Evolutionary conservation across 139 green algal genomes (phyloP).

Genomic region (Penium margaritaceum): DNA sequence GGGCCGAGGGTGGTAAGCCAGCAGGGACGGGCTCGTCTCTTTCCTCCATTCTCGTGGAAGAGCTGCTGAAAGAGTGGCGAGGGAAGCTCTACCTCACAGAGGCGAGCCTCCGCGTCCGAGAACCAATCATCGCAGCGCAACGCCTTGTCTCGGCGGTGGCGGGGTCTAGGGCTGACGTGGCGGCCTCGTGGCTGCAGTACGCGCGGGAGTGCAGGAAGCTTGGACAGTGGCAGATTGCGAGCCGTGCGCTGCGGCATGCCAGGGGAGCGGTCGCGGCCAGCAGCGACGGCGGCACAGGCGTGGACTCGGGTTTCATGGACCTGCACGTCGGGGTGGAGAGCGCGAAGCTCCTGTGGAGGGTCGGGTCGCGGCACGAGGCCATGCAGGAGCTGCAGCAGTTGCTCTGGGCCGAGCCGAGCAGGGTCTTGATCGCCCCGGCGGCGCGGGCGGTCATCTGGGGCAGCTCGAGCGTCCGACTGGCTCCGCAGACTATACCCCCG

Average conservation of each 20-base stretch:
- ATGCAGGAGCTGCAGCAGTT: slow-evolving; percentile 56
- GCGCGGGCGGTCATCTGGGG: too few relatives aligned
- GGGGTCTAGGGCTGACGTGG: slow-evolving; percentile 49
- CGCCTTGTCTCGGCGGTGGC: not conserved
- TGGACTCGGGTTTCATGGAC: too few relatives aligned
- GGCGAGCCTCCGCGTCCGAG: too few relatives aligned
- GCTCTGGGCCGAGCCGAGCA: not conserved
- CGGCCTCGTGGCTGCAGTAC: slow-evolving; percentile 66
- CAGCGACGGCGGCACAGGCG: too few relatives aligned
- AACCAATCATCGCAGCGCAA: too few relatives aligned
- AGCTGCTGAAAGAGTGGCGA: not conserved
- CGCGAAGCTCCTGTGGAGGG: slow-evolving; percentile 76
- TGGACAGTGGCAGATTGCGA: slow-evolving; percentile 76
- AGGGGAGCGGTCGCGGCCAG: slow-evolving; percentile 46
- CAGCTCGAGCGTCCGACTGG: not conserved
- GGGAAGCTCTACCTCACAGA: too few relatives aligned
- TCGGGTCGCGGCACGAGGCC: slow-evolving; percentile 58
- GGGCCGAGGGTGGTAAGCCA: not conserved
- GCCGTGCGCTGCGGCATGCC: slow-evolving; percentile 73
- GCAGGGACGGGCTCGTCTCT: not conserved
- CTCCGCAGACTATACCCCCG: too few relatives aligned
- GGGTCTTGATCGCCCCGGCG: too few relatives aligned
- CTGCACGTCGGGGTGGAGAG: slow-evolving; percentile 56
- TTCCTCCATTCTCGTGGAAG: too few relatives aligned
- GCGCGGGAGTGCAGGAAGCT: slow-evolving; percentile 69